Base-by-base conservation (phyloP, 2,329 filamentous ascomycete species). In the Diaporthe ilicicola region DNA sequence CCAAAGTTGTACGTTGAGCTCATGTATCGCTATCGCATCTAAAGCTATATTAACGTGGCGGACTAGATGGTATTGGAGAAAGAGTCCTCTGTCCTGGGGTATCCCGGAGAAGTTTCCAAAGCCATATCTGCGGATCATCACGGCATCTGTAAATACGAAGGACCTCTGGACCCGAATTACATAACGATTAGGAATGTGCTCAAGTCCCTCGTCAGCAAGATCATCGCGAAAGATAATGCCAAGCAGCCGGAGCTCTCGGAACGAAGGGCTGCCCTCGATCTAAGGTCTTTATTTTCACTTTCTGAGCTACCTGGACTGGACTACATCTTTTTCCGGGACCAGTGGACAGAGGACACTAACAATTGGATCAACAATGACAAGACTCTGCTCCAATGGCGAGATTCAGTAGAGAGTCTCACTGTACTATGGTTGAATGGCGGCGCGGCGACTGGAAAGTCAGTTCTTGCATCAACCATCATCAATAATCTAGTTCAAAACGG, bases 101-200 rank as follows among this genome's bases (percentile, higher is more conserved):
- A 64, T 24, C 42, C 59, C n/a, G 59, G 59, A 32, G 59, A 64
- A 17, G 27, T 64, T 9, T 64, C 59, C 7, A 64, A 66, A 42
- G 46, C 62, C 2, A 13, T 66, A n/a, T 22, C 7, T n/a, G 82
- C 83, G 9, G 80, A 85, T 59, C 84, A 85, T 67, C 81, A 81
- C 50, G 74, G 75, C 2, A 77, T 84, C 13, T 84, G 81, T 76
- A 85, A 85, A 66, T 85, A 78, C 56, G 71, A 75, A 8, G 76
- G 75, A 9, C 76, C 70, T 1, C n/a, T 75, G 0, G 83, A 85
- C 69, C 68, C 81, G 0, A 81, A 82, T 68, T 85, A 85, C 53
- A 68, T 75, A 13, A 71, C 74, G 8, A 74, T 82, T 1, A 69
- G 76, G 37, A 78, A 81, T 51, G 73, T 78, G 1, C 75, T 82